Evolutionary conservation across 345 rosid genomes (phyloP), one percentile per base, ranked within the genome.

Genomic region (Corchorus capsularis): DNA sequence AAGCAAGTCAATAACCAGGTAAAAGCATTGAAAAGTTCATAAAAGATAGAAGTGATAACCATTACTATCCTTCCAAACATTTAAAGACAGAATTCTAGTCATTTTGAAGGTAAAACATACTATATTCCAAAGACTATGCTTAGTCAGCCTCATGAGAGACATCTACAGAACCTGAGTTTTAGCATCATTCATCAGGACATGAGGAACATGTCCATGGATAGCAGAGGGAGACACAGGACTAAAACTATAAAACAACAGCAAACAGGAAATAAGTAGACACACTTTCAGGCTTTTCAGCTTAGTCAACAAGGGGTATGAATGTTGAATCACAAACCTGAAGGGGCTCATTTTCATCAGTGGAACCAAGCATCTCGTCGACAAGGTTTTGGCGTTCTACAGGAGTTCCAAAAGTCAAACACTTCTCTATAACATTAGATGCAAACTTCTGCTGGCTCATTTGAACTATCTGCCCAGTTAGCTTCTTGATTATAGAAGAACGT

Each of bases 361-460:
- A 80, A 64, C 97, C 99, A 53, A 95, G 93, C 99, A 95, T 95
- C 90, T 95, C 99, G 75, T 92, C 83, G 72, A 95, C 99, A 63
- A 95, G 86, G 50, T 79, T 61, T 78, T 89, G 91, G 56, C 98
- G 86, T 78, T 95, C 99, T 56, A 75, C 74, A 55, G 90, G 88
- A 73, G 89, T 85, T 76, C 99, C 97, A 82, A 91, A 95, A 63
- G 90, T 84, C 69, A 95, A 74, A 78, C 99, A 95, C 81, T 95
- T 95, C 82, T 95, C 99, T 57, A 95, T 84, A 71, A 95, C 99
- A 72, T 95, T 95, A 8, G 99, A 95, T n/a, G 99, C 99, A 83
- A 95, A 95, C 85, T 95, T 95, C 79, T 95, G 99, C 83, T 95
- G 99, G 77, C 99, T 95, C 99, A 95, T 95, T 73, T 87, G 90